A percentile compares a stretch with the other conserved stretches of the same genome.
Evolutionary conservation across 352 stramenopile genomes (phyloP).

Genomic region (Pythium oligandrum): DNA sequence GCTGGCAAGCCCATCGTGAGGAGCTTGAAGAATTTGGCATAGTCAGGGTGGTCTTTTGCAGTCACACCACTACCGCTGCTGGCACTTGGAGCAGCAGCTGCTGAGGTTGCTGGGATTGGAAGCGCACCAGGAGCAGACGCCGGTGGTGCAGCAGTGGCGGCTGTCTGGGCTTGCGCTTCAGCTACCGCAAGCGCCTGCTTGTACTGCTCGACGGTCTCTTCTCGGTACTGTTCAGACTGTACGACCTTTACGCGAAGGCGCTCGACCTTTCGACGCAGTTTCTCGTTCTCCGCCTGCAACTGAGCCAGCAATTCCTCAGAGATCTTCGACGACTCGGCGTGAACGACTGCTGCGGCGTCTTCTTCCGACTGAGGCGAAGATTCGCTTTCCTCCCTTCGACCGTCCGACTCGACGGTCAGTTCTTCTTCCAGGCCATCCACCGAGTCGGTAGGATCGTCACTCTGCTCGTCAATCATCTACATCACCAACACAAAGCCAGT

Average conservation of each 20-base stretch:
- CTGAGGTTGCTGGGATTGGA: background rate
- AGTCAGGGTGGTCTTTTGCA: conserved; percentile 72
- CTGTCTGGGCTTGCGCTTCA: conserved; percentile 4
- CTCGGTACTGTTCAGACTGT: conserved; percentile 43
- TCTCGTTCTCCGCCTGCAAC: conserved; percentile 76
- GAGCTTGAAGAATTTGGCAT: conserved; percentile 81
- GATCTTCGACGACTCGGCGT: conserved; percentile 15
- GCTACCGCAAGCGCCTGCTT: conserved; percentile 17
- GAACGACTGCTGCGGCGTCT: background rate
- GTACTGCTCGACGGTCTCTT: conserved; percentile 55
- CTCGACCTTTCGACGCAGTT: conserved; percentile 60
- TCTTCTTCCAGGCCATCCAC: conserved; percentile 62
- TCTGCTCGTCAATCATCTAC: conserved; percentile 72
- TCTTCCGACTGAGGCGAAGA: conserved; percentile 24
- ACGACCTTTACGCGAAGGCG: conserved; percentile 69
- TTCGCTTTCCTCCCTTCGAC: conserved; percentile 28
- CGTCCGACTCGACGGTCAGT: conserved; percentile 21
- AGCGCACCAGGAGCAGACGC: no score
- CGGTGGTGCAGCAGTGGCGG: background rate
- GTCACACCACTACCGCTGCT: conserved; percentile 24
- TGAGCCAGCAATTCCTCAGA: conserved; percentile 33
- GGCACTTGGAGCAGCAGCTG: conserved; percentile 9
- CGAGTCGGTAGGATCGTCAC: conserved; percentile 43
- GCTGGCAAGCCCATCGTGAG: conserved; percentile 70
- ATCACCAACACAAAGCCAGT: conserved; percentile 4